Percentiles rank a stretch among this genome's conserved stretches.
Conservation (phyloP, 2,329 filamentous ascomycete species). For the Xylaria sp. region DNA sequence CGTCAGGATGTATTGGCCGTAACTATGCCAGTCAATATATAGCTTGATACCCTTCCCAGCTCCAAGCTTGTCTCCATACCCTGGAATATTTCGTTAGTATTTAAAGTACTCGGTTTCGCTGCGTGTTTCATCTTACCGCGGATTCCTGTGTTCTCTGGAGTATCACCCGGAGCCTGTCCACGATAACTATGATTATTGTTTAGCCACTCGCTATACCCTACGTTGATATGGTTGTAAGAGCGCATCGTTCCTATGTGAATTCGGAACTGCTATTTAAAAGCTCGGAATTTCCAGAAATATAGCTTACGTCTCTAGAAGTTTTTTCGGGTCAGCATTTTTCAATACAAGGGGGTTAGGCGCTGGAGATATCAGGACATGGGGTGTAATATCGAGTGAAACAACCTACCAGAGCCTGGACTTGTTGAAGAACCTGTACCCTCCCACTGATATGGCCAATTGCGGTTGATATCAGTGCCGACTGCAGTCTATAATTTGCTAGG, state of each 20-base stretch:
- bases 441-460: constrained; percentile 65
- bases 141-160: constrained; percentile 59
- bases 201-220: constrained; percentile 4
- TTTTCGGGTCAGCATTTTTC: constrained; percentile 27
- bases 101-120: background rate
- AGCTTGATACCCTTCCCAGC: constrained; percentile 45
- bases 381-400: background rate
- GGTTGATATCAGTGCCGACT: constrained; percentile 62
- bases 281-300: background rate
- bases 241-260: background rate
- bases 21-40: constrained; percentile 49
- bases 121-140: constrained; percentile 39
- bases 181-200: constrained; percentile 53
- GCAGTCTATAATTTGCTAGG: constrained; percentile 45
- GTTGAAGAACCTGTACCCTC: constrained; percentile 56
- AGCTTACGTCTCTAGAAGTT: constrained; percentile 44
- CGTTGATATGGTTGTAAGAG: background rate
- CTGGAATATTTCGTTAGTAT: constrained; percentile 49
- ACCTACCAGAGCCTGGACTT: constrained; percentile 56
- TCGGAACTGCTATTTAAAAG: background rate
- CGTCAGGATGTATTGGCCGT: constrained; percentile 48
- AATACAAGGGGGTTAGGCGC: background rate
- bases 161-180: constrained; percentile 56
- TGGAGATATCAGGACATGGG: background rate
- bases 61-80: constrained; percentile 59